A percentile compares a stretch with the other conserved stretches of the same genome.
phyloP scores from a whole-genome alignment of 805 yeast genomes.

The Clavispora fructus region DNA sequence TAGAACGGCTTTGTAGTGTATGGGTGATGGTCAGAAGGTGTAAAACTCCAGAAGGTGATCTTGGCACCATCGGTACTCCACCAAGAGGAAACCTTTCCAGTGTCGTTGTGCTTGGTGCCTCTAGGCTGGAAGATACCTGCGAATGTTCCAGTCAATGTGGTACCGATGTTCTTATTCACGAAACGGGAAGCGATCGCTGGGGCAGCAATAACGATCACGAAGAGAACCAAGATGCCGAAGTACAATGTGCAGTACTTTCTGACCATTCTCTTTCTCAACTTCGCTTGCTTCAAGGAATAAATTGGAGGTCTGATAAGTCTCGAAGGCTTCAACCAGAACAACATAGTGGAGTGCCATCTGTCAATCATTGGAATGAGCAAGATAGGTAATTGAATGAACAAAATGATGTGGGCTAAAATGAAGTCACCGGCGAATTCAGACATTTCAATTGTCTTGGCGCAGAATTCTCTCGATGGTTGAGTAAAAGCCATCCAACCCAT shows the following conservation, averaged over 20 bases:
- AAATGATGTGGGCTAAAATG: constrained; percentile 80
- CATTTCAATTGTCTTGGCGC: constrained; percentile 89
- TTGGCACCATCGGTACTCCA: constrained; percentile 17
- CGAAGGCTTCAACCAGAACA: constrained; percentile 97
- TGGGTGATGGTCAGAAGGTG: constrained; percentile 47
- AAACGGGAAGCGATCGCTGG: constrained; percentile 82
- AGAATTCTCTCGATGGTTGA: constrained; percentile 93
- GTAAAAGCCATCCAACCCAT: constrained; percentile 91
- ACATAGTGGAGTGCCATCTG: constrained; percentile 96
- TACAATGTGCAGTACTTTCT: constrained; percentile 84
- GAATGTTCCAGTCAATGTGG: constrained; percentile 30
- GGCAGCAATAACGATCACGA: constrained; percentile 74
- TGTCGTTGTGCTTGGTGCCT: constrained; percentile 75
- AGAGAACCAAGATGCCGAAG: constrained; percentile 62
- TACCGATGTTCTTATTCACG: constrained; percentile 36
- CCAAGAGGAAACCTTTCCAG: constrained; percentile 44
- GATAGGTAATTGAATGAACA: constrained; percentile 86
- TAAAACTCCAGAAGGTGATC: constrained; percentile 45
- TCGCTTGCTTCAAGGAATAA: constrained; percentile 92
- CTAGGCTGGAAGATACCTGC: constrained; percentile 88
- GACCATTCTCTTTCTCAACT: constrained; percentile 95
- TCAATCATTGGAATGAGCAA: constrained; percentile 82
- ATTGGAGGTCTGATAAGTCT: constrained; percentile 98
- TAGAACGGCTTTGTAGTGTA: constrained; percentile 53
- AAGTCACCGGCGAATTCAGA: constrained; percentile 97